Evolutionary conservation across 2,329 filamentous ascomycete genomes (phyloP), one percentile per base, ranked within the genome.

Genomic region (Escovopsis weberi): DNA sequence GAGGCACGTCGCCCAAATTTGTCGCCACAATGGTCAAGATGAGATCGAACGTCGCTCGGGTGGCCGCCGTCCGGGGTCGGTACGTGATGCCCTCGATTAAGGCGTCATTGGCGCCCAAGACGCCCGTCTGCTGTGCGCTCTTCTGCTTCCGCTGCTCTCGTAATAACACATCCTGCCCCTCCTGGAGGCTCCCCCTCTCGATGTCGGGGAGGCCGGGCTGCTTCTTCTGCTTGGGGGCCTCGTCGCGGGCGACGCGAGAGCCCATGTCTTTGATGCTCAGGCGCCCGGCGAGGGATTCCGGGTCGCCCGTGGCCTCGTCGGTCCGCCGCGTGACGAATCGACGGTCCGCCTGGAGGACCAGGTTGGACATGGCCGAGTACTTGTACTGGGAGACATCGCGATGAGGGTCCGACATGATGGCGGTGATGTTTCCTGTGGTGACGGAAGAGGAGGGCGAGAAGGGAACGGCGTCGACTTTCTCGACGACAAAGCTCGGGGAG

Each of bases 361-460:
- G 82, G 79, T 98, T 98, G 69, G 91, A 98, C 91, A 98, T 96
- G 64, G 85, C 87, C 79, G 87, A 87, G 77, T 95, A 94, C 67
- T 95, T 95, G 76, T 94, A 95, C 67, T 94, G 88, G 65, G 86
- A 88, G 57, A 94, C 84, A 82, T 91, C 78, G 65, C 76, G 77
- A 58, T 80, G 71, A 63, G 77, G 72, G 62, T 80, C 83, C 63
- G 82, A 74, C 85, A 89, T 88, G 45, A 60, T 72, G 62, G 51
- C 58, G 32, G 28, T 56, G 54, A 49, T 48, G 46, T 42, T 51
- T 52, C 50, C 51, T 30, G 28, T 30, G 28, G 10, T 6, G 28
- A 6, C 28, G 6, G 6, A 30, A 10, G 28, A 30, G 28, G 1
- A 10, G 28, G 6, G 28, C 6, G 28, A 10, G 10, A 10, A 30